Conservation (phyloP, 2,329 filamentous ascomycete genomes). For the Aspergillus sp. region DNA sequence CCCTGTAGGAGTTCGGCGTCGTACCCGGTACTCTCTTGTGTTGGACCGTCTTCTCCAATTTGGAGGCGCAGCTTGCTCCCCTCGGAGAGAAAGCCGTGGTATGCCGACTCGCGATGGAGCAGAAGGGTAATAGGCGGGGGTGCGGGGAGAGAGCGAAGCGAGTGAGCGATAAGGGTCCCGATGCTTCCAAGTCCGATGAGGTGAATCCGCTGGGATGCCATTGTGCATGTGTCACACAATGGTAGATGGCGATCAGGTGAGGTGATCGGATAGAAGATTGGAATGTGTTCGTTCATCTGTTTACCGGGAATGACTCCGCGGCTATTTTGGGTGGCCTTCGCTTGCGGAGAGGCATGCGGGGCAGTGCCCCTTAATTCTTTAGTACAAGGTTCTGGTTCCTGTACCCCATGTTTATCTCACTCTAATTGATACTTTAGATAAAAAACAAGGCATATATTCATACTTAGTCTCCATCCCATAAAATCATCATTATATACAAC, state of each 20-base stretch:
- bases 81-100: neutral
- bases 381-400: no score
- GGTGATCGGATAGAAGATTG: no score
- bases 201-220: conserved; percentile 10
- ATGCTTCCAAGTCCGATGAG: conserved; percentile 26
- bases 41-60: neutral
- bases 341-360: no score
- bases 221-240: neutral
- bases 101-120: conserved; percentile 14
- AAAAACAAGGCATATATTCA: no score
- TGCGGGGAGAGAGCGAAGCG: conserved; percentile 18
- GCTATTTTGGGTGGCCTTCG: no score
- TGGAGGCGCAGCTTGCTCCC: neutral
- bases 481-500: neutral
- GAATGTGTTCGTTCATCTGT: no score
- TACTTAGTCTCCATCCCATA: neutral
- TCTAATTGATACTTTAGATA: no score
- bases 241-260: neutral
- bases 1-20: neutral
- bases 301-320: no score
- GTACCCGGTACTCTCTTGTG: neutral
- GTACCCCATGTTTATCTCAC: no score
- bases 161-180: conserved; percentile 24
- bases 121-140: conserved; percentile 23
- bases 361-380: no score